phyloP scores from a whole-genome alignment of 257 asterid genomes.

The Eustoma russellianum region DNA sequence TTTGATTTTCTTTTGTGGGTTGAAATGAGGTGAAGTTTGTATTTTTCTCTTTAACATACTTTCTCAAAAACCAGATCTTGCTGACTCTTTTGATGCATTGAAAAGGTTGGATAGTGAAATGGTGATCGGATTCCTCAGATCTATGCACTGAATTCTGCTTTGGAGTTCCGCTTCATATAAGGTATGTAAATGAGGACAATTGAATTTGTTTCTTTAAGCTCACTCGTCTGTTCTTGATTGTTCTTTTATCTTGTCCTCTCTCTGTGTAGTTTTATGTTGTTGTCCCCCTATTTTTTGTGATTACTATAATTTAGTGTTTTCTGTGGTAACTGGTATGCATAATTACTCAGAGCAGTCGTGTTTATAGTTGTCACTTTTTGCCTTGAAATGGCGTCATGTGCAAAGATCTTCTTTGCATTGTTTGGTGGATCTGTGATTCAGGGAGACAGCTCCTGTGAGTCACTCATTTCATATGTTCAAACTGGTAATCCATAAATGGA shows the following conservation, averaged over 20 bases:
- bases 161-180: constrained; percentile 20
- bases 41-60: constrained; percentile 10
- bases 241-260: too few relatives aligned
- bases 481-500: too few relatives aligned
- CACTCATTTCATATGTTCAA: too few relatives aligned
- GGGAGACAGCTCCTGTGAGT: not conserved
- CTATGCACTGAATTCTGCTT: constrained; percentile 38
- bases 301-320: not conserved
- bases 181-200: constrained; percentile 28
- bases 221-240: not conserved
- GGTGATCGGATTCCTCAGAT: constrained; percentile 49
- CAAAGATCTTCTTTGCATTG: constrained; percentile 22
- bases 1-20: constrained; percentile 17
- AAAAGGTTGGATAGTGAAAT: constrained; percentile 14
- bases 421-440: constrained; percentile 21
- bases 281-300: too few relatives aligned
- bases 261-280: too few relatives aligned
- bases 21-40: constrained; percentile 23
- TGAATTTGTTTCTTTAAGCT: constrained; percentile 4
- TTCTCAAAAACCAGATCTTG: constrained; percentile 46
- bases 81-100: constrained; percentile 13
- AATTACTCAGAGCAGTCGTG: not conserved
- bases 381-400: constrained; percentile 9
- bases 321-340: constrained; percentile 2
- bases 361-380: constrained; percentile 12